Evolutionary conservation across 2,329 filamentous ascomycete genomes (phyloP).

Genomic region (Capronia coronata): DNA sequence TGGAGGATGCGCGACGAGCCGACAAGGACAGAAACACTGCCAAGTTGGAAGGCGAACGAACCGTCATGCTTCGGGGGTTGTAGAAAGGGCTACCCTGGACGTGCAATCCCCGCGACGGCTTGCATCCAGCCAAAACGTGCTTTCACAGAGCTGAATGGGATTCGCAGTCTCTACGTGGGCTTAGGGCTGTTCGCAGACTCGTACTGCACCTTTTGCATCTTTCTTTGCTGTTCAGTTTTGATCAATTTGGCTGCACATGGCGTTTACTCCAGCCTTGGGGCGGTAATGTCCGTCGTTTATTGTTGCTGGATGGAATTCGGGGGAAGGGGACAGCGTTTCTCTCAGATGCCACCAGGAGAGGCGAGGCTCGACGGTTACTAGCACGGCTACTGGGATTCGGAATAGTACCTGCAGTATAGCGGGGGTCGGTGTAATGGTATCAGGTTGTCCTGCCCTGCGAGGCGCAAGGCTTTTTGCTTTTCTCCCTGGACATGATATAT

Average conservation of each 20-base stretch:
- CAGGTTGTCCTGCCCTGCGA: neutral
- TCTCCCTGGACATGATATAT: neutral
- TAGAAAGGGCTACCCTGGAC: no score
- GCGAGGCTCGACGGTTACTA: no score
- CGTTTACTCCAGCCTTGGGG: neutral
- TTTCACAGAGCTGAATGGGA: no score
- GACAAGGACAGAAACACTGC: conserved; percentile 90
- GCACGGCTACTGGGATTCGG: no score
- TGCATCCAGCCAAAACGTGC: neutral
- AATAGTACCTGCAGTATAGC: no score
- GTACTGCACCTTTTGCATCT: no score
- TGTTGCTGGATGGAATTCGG: neutral
- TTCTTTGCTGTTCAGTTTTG: neutral
- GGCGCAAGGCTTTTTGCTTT: neutral
- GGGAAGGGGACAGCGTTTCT: neutral
- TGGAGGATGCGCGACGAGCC: conserved; percentile 98
- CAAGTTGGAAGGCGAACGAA: conserved; percentile 86
- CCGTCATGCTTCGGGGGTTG: conserved; percentile 86
- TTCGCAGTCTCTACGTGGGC: no score
- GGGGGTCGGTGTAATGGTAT: neutral
- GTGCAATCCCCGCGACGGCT: no score
- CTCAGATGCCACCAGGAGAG: neutral
- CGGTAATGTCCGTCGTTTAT: neutral
- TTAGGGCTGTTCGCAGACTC: no score
- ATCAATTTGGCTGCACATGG: neutral